Base-by-base conservation (phyloP, 2,329 filamentous ascomycete species). In the Trichoderma sp. region DNA sequence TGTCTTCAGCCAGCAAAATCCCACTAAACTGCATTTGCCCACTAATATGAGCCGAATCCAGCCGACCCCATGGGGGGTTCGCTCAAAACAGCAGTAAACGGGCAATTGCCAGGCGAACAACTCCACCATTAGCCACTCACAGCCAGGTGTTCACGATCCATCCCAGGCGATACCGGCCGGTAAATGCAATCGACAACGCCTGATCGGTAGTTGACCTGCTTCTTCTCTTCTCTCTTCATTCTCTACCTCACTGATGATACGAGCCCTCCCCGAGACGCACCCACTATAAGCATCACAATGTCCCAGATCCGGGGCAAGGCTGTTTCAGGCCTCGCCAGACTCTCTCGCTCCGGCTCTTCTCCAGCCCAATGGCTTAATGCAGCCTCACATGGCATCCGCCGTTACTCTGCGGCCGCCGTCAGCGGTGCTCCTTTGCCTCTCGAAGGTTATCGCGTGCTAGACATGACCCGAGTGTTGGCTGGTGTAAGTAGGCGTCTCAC, bases 391-490 rank as follows among this genome's bases (percentile, higher is more conserved):
- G 77, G 75, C 56, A 75, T 80, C 24, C 80, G 82, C 76, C 76
- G 80, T 68, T 83, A 81, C 73, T 84, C 83, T 50, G 81, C 78
- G 67, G 79, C 80, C 12, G 77, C 79, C 60, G 77, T 80, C 8
- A 77, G 78, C 50, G 75, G 77, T 67, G 78, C 80, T 14, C 77
- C 83, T 56, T 84, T 91, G 38, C 96, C 97, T 27, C 88, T 99
- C 79, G 91, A 94, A 45, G 97, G 97, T 1, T 93, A 97, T 79
- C 92, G 94, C 74, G 95, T 98, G 16, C 88, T 99, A 77, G 97
- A 99, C 83, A 97, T 99, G 95, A 98, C 96, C 4, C 91, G 97
- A 85, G 97, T 99, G 2, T 86, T 99, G 78, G 97, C 97, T 77
- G 97, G 97, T 75, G 96, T 98, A 87, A 85, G 93, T 89, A 33